Evolutionary conservation across 495 filamentous ascomycete genomes (phyloP).

Genomic region (Neurospora sp.): DNA sequence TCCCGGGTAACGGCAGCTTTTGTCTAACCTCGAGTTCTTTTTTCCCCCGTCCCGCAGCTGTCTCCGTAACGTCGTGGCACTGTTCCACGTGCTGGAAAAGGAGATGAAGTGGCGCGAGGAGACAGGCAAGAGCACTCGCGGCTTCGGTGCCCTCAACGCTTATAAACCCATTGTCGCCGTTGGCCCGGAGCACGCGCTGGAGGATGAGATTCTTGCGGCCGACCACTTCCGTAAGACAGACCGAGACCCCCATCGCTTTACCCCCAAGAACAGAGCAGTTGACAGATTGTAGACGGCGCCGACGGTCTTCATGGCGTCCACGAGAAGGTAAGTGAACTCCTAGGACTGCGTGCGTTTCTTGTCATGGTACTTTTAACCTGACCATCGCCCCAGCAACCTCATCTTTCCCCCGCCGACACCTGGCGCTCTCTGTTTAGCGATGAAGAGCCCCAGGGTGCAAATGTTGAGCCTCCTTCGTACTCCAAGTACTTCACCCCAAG

Average conservation of each 20-base stretch:
- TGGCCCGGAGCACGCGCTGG: slow-evolving; percentile 75
- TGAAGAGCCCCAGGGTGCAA: slow-evolving; percentile 22
- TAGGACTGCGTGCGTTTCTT: not conserved
- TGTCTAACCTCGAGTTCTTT: slow-evolving; percentile 1
- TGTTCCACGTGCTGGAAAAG: slow-evolving; percentile 88
- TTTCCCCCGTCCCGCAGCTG: slow-evolving; percentile 45
- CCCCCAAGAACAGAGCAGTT: not conserved
- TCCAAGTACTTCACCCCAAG: slow-evolving; percentile 62
- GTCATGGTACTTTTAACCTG: not conserved
- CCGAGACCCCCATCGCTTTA: not conserved
- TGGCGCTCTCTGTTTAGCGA: slow-evolving; percentile 75
- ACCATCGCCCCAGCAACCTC: slow-evolving; percentile 56
- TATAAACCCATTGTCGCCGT: slow-evolving; percentile 76
- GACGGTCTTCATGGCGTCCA: slow-evolving; percentile 94
- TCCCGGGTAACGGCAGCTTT: not conserved
- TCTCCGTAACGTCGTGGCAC: slow-evolving; percentile 76
- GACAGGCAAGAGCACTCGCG: slow-evolving; percentile 46
- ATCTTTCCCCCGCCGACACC: slow-evolving; percentile 70
- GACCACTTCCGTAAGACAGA: slow-evolving; percentile 72
- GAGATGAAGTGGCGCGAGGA: slow-evolving; percentile 76
- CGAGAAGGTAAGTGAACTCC: slow-evolving; percentile 46
- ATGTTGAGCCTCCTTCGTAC: slow-evolving; percentile 31
- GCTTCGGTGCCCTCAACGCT: slow-evolving; percentile 57
- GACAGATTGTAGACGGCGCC: slow-evolving; percentile 54
- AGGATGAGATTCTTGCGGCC: slow-evolving; percentile 70